Evolutionary conservation across 2,329 filamentous ascomycete genomes (phyloP).

Genomic region (Diaporthe helianthi): DNA sequence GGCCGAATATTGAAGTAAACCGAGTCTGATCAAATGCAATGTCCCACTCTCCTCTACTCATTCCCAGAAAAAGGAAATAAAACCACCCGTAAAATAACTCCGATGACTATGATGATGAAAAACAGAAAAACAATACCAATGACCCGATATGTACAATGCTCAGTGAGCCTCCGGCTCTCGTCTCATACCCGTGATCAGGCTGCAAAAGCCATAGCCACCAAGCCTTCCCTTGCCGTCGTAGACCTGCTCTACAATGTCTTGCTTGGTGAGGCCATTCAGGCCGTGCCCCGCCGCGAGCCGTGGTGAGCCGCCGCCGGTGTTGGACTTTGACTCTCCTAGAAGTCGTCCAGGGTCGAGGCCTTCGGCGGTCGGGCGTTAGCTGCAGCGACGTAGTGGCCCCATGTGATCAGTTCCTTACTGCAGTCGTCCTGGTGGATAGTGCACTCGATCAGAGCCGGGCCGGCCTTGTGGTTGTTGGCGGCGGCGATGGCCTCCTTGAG

Average conservation of each 20-base stretch:
- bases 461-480: constrained; percentile 36
- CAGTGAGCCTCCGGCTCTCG: not conserved
- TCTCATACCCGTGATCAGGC: constrained; percentile 29
- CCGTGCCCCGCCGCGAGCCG: not conserved
- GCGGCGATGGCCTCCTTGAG: constrained; percentile 36
- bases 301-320: constrained; percentile 11
- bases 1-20: constrained; percentile 21
- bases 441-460: constrained; percentile 40
- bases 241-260: constrained; percentile 27
- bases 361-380: constrained; percentile 40
- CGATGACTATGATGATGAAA: constrained; percentile 5
- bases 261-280: not conserved
- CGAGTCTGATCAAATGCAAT: constrained; percentile 31
- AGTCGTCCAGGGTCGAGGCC: constrained; percentile 31
- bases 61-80: constrained; percentile 26
- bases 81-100: constrained; percentile 24
- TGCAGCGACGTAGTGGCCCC: constrained; percentile 41
- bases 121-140: not conserved
- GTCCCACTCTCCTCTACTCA: not conserved
- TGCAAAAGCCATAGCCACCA: constrained; percentile 32
- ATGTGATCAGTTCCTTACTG: constrained; percentile 40
- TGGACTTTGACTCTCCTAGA: constrained; percentile 21
- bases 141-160: constrained; percentile 22
- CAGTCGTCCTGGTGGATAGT: constrained; percentile 41
- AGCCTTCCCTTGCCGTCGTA: constrained; percentile 34